Evolutionary conservation across 179 eudicot genomes (phyloP).

Genomic region (Kewa caespitosa): DNA sequence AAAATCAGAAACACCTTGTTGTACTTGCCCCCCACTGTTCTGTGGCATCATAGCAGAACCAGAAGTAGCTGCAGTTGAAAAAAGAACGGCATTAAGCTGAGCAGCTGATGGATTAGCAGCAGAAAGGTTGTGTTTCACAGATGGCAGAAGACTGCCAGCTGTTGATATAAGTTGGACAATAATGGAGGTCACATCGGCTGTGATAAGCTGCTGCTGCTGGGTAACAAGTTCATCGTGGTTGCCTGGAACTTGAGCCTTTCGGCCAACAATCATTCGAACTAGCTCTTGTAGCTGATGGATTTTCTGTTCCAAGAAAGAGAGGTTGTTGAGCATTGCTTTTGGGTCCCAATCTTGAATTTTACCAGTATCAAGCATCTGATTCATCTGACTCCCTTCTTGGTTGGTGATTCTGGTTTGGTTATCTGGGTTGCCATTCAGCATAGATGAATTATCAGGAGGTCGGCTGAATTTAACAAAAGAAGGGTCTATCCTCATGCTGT

Average conservation of each 20-base stretch:
- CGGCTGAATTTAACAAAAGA: slow-evolving; percentile 45
- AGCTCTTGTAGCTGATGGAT: slow-evolving; percentile 88
- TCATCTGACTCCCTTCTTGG: slow-evolving; percentile 39
- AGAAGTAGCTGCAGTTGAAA: slow-evolving; percentile 26
- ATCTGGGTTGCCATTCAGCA: slow-evolving; percentile 24
- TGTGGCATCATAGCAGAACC: slow-evolving; percentile 21
- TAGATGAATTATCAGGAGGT: slow-evolving; percentile 30
- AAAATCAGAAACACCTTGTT: slow-evolving; percentile 31
- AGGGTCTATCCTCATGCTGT: slow-evolving; percentile 32
- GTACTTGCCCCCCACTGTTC: slow-evolving; percentile 27
- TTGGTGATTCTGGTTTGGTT: slow-evolving; percentile 34
- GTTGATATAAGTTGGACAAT: slow-evolving; percentile 76
- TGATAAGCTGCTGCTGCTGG: slow-evolving; percentile 79
- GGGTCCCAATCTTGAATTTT: slow-evolving; percentile 68
- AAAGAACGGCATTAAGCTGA: slow-evolving; percentile 35
- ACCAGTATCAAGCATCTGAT: slow-evolving; percentile 33
- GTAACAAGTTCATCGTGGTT: slow-evolving; percentile 50
- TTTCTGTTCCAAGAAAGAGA: slow-evolving; percentile 77
- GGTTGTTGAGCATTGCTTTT: slow-evolving; percentile 63
- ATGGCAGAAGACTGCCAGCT: slow-evolving; percentile 89
- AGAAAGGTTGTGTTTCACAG: slow-evolving; percentile 52
- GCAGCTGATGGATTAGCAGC: slow-evolving; percentile 38
- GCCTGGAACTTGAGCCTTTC: slow-evolving; percentile 39
- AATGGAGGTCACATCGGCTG: slow-evolving; percentile 81
- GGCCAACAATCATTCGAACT: slow-evolving; percentile 52